phyloP scores from a whole-genome alignment of 208 protist species.

The Crithidia fasciculata region DNA sequence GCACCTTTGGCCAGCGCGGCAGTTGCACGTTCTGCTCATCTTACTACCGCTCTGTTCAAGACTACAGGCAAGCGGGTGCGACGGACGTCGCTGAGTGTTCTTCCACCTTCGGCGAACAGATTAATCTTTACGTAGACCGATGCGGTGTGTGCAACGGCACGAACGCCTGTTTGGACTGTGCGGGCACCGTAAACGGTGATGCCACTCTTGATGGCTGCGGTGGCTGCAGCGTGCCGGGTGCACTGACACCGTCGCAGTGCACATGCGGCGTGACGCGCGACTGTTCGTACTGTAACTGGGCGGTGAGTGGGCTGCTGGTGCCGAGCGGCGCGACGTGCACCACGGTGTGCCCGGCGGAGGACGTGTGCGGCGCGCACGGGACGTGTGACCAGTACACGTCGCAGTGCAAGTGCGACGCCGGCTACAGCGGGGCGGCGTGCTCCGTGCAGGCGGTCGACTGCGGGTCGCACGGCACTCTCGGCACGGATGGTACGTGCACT shows the following conservation, averaged over 20 bases:
- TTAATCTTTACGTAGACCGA: constrained; percentile 45
- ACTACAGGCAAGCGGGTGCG: constrained; percentile 17
- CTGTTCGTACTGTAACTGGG: constrained; percentile 51
- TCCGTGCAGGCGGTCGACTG: constrained; percentile 28
- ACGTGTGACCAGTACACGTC: constrained; percentile 42
- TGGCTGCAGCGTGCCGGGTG: constrained; percentile 28
- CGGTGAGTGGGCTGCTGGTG: constrained; percentile 2
- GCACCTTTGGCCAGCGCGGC: constrained; percentile 44
- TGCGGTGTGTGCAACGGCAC: constrained; percentile 51
- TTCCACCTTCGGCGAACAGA: constrained; percentile 28
- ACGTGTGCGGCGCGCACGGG: constrained; percentile 14
- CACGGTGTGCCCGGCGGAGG: constrained; percentile 12
- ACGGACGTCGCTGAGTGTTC: constrained; percentile 25
- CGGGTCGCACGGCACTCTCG: constrained; percentile 19
- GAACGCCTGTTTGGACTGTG: constrained; percentile 51
- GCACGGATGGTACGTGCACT: constrained; percentile 13
- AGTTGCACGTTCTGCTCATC: constrained; percentile 48
- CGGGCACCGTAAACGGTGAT: constrained; percentile 22
- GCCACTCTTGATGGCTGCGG: constrained; percentile 28
- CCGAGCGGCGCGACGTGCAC: constrained; percentile 17
- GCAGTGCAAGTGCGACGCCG: constrained; percentile 28
- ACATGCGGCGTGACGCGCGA: constrained; percentile 30
- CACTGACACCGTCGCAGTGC: constrained; percentile 19
- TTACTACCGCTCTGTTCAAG: constrained; percentile 36
- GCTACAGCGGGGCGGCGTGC: constrained; percentile 27